Evolutionary conservation across 2,329 filamentous ascomycete genomes (phyloP), one percentile per base, ranked within the genome.

Genomic region (Ophiostoma tasmaniense): DNA sequence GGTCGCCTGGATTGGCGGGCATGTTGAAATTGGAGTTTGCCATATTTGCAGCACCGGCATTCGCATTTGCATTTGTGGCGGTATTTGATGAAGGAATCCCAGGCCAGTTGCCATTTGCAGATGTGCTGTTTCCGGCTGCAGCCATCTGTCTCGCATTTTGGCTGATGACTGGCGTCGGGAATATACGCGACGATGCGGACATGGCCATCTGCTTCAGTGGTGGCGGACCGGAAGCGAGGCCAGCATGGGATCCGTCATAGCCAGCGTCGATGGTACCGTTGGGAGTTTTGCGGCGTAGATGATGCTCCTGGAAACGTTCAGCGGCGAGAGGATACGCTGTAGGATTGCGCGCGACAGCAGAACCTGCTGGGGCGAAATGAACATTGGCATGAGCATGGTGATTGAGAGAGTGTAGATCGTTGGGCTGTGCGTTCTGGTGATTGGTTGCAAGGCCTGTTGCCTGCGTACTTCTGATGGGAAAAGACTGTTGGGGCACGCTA

Each of bases 211-310:
- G 93, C 79, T 97, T 97, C 64, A 87, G 82, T 1, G 91, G 89
- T 50, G 91, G 91, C 6, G 90, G 89, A 50, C 90, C 90, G 45
- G 89, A 87, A 11, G 85, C 87, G 74, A 89, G 87, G 75, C 92
- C 90, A 28, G 89, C 84, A 1, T 89, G 88, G 5, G 91, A 91
- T 39, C 91, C 92, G 82, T 98, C 93, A 75, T 97, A 97, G 13
- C 92, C 93, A 68, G 91, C 92, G 73, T 94, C 90, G 71, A 98
- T 85, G 50, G 93, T 97, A n/a, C 94, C 95, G 75, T 89, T 94
- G 4, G 94, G 95, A 10, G 94, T 98, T 79, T 98, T 98, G 73
- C 94, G 87, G 73, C 94, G 88, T 69, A 97, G 82, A 74, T 92
- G 90, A 77, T 96, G 89, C 77, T 97, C 92, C 68, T 79, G 77